Conservation (phyloP, 106 monocot genomes). For the Dioscorea alata region DNA sequence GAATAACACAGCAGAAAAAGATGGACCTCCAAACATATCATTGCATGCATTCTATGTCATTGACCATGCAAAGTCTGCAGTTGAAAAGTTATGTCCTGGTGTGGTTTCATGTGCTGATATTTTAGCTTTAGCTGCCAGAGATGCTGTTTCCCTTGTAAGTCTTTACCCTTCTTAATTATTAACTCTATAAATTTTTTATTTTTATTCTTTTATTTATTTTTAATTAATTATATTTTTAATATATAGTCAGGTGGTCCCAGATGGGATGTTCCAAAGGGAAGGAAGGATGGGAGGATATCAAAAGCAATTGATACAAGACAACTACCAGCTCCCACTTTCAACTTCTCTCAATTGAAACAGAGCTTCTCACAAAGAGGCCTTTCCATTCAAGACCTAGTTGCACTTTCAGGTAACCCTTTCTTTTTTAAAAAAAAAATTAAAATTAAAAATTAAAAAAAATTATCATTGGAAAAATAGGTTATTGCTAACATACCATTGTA, state of each 20-base stretch:
- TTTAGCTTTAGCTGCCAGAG: constrained; percentile 74
- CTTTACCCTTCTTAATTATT: neutral
- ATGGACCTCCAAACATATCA: constrained; percentile 71
- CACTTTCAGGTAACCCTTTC: constrained; percentile 53
- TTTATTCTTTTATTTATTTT: no score
- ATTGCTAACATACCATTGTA: no score
- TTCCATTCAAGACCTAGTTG: constrained; percentile 54
- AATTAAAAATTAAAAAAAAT: no score
- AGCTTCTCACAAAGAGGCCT: constrained; percentile 72
- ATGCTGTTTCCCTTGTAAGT: constrained; percentile 63
- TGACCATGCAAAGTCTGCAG: constrained; percentile 70
- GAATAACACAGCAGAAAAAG: constrained; percentile 77
- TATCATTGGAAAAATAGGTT: no score
- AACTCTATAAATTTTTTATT: no score
- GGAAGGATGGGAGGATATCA: constrained; percentile 73
- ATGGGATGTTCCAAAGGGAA: constrained; percentile 79
- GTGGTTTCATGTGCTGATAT: constrained; percentile 90
- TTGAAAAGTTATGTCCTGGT: constrained; percentile 73
- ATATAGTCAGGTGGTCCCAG: constrained; percentile 72
- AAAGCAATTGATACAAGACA: constrained; percentile 60
- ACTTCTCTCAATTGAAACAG: constrained; percentile 61
- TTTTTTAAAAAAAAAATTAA: no score
- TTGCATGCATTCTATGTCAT: constrained; percentile 86
- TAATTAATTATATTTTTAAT: no score
- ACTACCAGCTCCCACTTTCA: constrained; percentile 56